Percentiles rank a stretch among this genome's conserved stretches.
These are phyloP conservation scores for Rhizophora mangle DNA, from an alignment of 345 rosid species.

Conservation along the genomic window DNA sequence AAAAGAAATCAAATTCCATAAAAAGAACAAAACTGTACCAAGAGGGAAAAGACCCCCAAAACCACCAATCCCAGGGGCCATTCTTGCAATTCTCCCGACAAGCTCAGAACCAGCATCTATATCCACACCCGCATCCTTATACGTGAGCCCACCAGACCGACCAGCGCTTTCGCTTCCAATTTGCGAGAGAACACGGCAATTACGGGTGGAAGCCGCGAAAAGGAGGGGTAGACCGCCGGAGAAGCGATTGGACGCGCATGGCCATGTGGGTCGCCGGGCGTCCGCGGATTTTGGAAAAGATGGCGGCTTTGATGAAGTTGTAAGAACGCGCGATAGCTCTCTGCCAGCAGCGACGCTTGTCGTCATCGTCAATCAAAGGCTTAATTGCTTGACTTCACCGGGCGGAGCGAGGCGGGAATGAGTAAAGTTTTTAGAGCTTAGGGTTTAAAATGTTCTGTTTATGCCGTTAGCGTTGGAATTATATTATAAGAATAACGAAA, in stretches of 20 bases:
- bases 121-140: constrained; percentile 90
- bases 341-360: constrained; percentile 3
- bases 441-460: neutral
- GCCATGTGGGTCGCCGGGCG: neutral
- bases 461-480: no score
- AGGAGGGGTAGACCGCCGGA: neutral
- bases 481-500: no score
- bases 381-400: neutral
- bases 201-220: neutral
- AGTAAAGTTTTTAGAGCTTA: neutral
- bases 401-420: neutral
- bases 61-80: constrained; percentile 94
- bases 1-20: neutral
- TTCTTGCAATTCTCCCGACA: constrained; percentile 71
- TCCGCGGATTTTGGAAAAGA: neutral
- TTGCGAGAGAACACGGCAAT: neutral
- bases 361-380: neutral
- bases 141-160: constrained; percentile 42
- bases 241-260: neutral
- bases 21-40: constrained; percentile 36
- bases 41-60: constrained; percentile 88
- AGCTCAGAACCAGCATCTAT: constrained; percentile 94
- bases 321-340: constrained; percentile 7
- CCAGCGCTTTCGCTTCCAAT: neutral
- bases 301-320: neutral